These are phyloP conservation scores for Pharus latifolius DNA, from an alignment of 176 grass and related monocot genomes.

Conservation along the genomic window DNA sequence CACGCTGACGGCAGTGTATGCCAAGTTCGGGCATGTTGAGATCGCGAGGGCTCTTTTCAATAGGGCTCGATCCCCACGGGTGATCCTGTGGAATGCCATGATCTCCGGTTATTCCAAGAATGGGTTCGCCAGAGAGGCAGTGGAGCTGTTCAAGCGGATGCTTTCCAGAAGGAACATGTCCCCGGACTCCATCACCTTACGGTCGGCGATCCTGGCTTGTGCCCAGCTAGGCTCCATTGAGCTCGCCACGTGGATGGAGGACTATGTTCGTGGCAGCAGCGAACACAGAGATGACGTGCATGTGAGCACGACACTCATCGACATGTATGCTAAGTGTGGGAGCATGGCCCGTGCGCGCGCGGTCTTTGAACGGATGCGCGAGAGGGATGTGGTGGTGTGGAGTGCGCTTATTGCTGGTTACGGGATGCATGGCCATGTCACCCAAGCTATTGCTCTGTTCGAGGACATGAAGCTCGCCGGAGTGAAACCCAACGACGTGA, in stretches of 20 bases:
- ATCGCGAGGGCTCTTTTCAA: conserved; percentile 41
- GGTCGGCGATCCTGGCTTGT: conserved; percentile 52
- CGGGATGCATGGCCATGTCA: conserved; percentile 41
- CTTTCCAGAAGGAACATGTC: conserved; percentile 14
- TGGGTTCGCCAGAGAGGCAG: conserved; percentile 40
- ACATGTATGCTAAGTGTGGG: conserved; percentile 64
- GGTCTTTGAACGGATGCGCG: conserved; percentile 34
- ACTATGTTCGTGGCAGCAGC: conserved; percentile 27
- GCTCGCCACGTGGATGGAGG: conserved; percentile 41
- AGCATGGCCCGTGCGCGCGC: conserved; percentile 26
- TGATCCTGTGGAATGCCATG: conserved; percentile 77
- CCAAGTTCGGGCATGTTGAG: conserved; percentile 38
- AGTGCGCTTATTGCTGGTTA: conserved; percentile 60
- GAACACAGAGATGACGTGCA: conserved; percentile 44
- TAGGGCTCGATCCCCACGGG: neutral
- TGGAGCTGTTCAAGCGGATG: conserved; percentile 52
- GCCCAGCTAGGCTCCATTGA: conserved; percentile 47
- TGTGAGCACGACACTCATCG: conserved; percentile 60
- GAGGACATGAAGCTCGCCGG: conserved; percentile 41
- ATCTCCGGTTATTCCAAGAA: conserved; percentile 77
- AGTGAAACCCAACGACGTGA: conserved; percentile 54
- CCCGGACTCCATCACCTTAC: conserved; percentile 43
- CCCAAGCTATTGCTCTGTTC: conserved; percentile 38
- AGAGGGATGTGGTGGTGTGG: conserved; percentile 61
- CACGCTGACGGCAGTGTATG: conserved; percentile 49